A percentile compares a stretch with the other conserved stretches of the same genome.
phyloP scores from a whole-genome alignment of 2,329 filamentous ascomycete species.

The Emydomyces testavorans region DNA sequence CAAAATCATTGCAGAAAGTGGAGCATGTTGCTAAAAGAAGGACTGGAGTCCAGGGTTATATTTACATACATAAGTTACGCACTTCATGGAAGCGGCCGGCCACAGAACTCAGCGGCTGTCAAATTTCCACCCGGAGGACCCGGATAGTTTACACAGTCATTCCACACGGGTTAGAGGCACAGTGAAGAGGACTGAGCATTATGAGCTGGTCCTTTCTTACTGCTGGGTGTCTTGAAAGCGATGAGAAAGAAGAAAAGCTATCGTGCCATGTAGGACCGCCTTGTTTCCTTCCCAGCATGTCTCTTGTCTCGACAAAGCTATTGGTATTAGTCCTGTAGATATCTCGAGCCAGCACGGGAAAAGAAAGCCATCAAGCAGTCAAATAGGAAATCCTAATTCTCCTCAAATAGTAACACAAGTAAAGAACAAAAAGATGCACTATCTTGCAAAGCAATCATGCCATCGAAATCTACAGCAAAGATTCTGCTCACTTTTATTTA shows the following conservation, averaged over 20 bases:
- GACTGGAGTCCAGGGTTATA: slow-evolving; percentile 40
- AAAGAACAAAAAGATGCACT: slow-evolving; percentile 30
- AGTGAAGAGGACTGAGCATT: slow-evolving; percentile 30
- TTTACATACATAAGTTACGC: too few species aligned
- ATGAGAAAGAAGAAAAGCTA: slow-evolving; percentile 49
- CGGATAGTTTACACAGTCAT: slow-evolving; percentile 30
- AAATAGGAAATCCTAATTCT: too few species aligned
- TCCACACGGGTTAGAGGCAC: slow-evolving; percentile 24
- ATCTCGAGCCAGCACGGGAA: slow-evolving; percentile 8
- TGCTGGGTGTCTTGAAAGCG: slow-evolving; percentile 31
- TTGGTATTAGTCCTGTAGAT: slow-evolving; percentile 66
- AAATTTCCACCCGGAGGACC: slow-evolving; percentile 38
- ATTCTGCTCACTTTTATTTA: slow-evolving; percentile 70
- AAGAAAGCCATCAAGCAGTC: too few species aligned
- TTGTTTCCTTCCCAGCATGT: slow-evolving; percentile 62
- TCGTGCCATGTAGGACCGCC: slow-evolving; percentile 59
- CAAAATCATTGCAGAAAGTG: slow-evolving; percentile 36
- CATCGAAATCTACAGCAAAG: slow-evolving; percentile 99
- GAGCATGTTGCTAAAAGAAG: slow-evolving; percentile 34
- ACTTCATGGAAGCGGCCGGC: slow-evolving; percentile 24
- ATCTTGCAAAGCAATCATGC: slow-evolving; percentile 72
- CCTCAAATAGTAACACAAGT: too few species aligned
- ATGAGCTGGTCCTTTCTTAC: slow-evolving; percentile 33
- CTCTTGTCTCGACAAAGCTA: slow-evolving; percentile 68
- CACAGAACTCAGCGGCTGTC: slow-evolving; percentile 18